Base-by-base conservation (phyloP, 306 rosid genomes). In the Elaeagnus macrophylla region DNA sequence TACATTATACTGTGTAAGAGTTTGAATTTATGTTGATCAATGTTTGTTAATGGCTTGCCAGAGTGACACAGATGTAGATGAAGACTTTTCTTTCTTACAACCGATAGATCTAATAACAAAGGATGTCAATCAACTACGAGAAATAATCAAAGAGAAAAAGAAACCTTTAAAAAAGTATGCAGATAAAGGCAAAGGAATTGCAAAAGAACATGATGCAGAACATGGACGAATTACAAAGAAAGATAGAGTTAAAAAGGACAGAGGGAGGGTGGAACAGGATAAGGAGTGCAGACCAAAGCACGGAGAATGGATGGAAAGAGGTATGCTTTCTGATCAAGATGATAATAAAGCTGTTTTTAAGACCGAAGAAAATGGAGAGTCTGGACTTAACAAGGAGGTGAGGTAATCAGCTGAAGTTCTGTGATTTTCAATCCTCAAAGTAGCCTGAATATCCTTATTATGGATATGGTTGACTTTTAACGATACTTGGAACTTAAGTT, bases 61-160 rank as follows among this genome's bases (percentile, higher is more conserved):
- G 99, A 80, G 81, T 80, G 99, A 91, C 56, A 68, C 82, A 57
- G 99, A 84, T 52, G 47, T 80, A 74, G 99, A 86, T 44, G 99
- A 91, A 67, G 96, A 91, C 82, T 91, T 91, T 77, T 86, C 96
- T 8, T 82, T 91, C 75, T 56, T 85, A 75, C 83, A 84, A 68
- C 96, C 99, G 59, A 56, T 87, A 69, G 99, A 91, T 76, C 91
- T 91, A 55, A 86, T 91, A 70, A 87, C 95, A 19, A 91, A 86
- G 75, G 89, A 80, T 80, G 87, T 87, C 54, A 59, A 75, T 61
- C 86, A 91, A 71, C 79, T 91, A 44, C 65, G 91, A 68, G 83
- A 82, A 80, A 68, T 87, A 71, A 70, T 91, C 19, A 84, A 62
- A 67, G 96, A 91, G 39, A 80, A 82, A 67, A 80, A 68, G 73